Evolutionary conservation across 1,284 basidiomycete genomes (phyloP).

Genomic region (Grifola frondosa): DNA sequence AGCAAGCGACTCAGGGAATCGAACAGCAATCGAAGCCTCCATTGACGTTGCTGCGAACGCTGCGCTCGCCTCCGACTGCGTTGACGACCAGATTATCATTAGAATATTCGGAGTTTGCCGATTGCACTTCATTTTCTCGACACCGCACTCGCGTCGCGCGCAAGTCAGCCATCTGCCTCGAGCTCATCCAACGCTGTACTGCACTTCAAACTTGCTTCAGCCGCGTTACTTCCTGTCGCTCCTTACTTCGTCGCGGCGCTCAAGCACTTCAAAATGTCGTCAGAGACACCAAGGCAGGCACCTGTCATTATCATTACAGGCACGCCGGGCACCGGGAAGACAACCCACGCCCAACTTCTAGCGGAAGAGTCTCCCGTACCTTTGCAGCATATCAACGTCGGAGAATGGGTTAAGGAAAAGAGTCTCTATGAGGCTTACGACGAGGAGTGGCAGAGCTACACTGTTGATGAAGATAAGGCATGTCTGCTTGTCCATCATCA

Average conservation of each 20-base stretch:
- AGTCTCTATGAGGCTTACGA: slow-evolving; percentile 85
- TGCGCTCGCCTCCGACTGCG: no score
- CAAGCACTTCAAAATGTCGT: slow-evolving; percentile 15
- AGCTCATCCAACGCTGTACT: not conserved
- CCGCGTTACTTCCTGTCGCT: not conserved
- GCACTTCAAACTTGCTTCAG: not conserved
- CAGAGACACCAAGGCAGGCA: slow-evolving; percentile 23
- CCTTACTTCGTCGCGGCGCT: not conserved
- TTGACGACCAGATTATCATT: no score
- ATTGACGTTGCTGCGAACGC: no score
- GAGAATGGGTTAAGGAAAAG: slow-evolving; percentile 85
- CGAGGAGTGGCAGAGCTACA: slow-evolving; percentile 93
- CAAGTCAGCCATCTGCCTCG: no score
- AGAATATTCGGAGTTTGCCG: no score
- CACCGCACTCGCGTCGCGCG: no score
- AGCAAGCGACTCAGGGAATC: no score
- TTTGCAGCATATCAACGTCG: slow-evolving; percentile 85
- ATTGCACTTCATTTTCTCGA: no score
- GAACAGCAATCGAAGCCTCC: no score
- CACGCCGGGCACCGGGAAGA: slow-evolving; percentile 86
- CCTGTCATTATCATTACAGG: slow-evolving; percentile 95
- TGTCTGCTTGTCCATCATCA: slow-evolving; percentile 16
- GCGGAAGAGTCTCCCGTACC: slow-evolving; percentile 65
- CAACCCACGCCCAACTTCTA: slow-evolving; percentile 85
- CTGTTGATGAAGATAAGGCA: slow-evolving; percentile 94